Percentiles rank a stretch among this genome's conserved stretches.
Conservation (phyloP, 805 yeast genomes). For the Ogataea nitratoaversa region DNA sequence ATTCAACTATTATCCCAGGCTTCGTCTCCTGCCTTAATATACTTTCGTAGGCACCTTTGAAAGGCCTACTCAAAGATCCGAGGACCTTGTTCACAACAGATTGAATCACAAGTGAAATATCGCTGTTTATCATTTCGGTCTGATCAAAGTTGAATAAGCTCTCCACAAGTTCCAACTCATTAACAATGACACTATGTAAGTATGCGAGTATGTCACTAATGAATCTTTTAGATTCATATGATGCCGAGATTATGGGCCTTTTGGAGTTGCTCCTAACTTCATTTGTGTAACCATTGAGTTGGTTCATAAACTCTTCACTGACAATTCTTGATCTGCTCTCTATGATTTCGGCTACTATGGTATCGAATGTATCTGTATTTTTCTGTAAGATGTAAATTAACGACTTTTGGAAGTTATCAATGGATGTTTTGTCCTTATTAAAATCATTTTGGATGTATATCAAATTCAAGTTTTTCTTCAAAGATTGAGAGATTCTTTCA, state of each 20-base stretch:
- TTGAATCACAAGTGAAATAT: constrained; percentile 22
- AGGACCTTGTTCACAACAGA: constrained; percentile 47
- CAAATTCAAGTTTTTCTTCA: constrained; percentile 27
- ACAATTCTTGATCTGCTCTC: constrained; percentile 64
- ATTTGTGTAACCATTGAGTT: constrained; percentile 38
- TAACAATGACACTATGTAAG: constrained; percentile 79
- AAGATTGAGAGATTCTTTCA: constrained; percentile 45
- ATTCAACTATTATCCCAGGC: constrained; percentile 49
- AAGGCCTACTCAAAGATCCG: constrained; percentile 52
- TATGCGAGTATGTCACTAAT: constrained; percentile 87
- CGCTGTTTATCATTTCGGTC: constrained; percentile 17
- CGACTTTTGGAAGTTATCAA: constrained; percentile 27
- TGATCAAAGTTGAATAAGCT: constrained; percentile 49
- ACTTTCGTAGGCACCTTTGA: constrained; percentile 63
- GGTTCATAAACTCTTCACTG: constrained; percentile 62
- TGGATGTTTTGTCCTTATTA: constrained; percentile 15
- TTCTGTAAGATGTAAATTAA: constrained; percentile 27
- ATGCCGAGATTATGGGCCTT: constrained; percentile 55
- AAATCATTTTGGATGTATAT: constrained; percentile 21
- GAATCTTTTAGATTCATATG: constrained; percentile 78
- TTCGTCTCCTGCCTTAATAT: constrained; percentile 61
- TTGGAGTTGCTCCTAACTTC: constrained; percentile 14
- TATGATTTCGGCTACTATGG: constrained; percentile 58
- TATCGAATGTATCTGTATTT: constrained; percentile 50
- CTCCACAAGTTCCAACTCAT: constrained; percentile 75